A percentile compares a stretch with the other conserved stretches of the same genome.
Evolutionary conservation across 2,329 filamentous ascomycete genomes (phyloP).

Genomic region (Rhytidhysteron rufulum): DNA sequence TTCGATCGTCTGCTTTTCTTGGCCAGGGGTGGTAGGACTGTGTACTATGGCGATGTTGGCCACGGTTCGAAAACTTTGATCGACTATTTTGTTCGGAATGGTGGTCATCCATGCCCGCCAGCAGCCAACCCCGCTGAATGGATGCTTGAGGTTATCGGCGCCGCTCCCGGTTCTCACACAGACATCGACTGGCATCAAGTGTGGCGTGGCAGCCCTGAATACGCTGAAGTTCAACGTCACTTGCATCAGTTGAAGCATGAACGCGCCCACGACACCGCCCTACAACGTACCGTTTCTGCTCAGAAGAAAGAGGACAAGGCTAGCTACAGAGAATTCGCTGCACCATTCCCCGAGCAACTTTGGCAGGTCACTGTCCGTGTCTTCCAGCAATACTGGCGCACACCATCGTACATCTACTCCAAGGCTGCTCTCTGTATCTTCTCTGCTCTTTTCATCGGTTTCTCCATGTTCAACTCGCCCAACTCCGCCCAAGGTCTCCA

Average conservation of each 20-base stretch:
- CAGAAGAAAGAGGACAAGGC: slow-evolving; percentile 42
- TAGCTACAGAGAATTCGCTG: slow-evolving; percentile 74
- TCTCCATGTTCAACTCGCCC: slow-evolving; percentile 71
- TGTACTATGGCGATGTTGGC: slow-evolving; percentile 80
- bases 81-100: slow-evolving; percentile 72
- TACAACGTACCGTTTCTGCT: slow-evolving; percentile 37
- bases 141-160: slow-evolving; percentile 62
- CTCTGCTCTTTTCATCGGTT: slow-evolving; percentile 72
- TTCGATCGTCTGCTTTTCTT: slow-evolving; percentile 81
- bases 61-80: slow-evolving; percentile 65
- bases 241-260: slow-evolving; percentile 43
- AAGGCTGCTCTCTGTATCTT: slow-evolving; percentile 67
- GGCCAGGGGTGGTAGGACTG: slow-evolving; percentile 69
- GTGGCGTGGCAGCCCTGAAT: slow-evolving; percentile 49
- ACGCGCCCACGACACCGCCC: slow-evolving; percentile 26
- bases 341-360: slow-evolving; percentile 67
- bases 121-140: slow-evolving; percentile 79
- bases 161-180: slow-evolving; percentile 46
- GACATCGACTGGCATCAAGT: slow-evolving; percentile 49
- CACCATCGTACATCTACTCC: slow-evolving; percentile 82
- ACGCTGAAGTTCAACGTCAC: slow-evolving; percentile 42
- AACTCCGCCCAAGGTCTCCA: slow-evolving; percentile 74
- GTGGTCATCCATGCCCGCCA: slow-evolving; percentile 60
- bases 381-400: slow-evolving; percentile 91
- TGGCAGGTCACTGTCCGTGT: slow-evolving; percentile 66